Conservation (phyloP, 495 filamentous ascomycete species). For the Mytilinidion resinicola region DNA sequence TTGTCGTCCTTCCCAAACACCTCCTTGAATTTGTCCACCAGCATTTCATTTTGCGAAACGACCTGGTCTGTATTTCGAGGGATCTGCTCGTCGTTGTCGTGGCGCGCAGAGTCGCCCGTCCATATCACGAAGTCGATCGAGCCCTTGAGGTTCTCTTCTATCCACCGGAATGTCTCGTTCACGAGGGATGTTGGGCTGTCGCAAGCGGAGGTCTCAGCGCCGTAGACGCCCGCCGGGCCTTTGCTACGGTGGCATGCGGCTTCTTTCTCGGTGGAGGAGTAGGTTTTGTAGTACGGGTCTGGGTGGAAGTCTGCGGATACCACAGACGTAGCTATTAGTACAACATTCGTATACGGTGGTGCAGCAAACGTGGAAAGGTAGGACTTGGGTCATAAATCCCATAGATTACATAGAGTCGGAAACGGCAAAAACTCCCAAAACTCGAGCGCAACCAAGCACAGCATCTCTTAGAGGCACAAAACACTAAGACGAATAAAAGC, state of each 20-base stretch:
- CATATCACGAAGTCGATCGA: constrained; percentile 91
- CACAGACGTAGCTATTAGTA: not conserved
- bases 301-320: constrained; percentile 71
- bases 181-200: constrained; percentile 75
- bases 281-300: constrained; percentile 73
- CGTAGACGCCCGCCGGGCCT: constrained; percentile 73
- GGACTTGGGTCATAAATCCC: no score
- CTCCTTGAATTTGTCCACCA: constrained; percentile 69
- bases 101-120: constrained; percentile 93
- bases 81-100: constrained; percentile 83
- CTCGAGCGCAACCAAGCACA: no score
- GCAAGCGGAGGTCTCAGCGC: constrained; percentile 80
- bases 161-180: constrained; percentile 89
- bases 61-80: constrained; percentile 73
- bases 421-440: no score
- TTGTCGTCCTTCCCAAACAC: constrained; percentile 56
- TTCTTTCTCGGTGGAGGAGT: constrained; percentile 61
- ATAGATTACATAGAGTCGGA: no score
- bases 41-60: constrained; percentile 61
- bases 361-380: not conserved
- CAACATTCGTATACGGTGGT: not conserved
- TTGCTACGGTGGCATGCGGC: constrained; percentile 71
- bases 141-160: constrained; percentile 74
- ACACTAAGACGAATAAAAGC: not conserved
- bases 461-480: no score